phyloP scores from a whole-genome alignment of 371 early-diverging fungal species.

The Mortierella sp. region DNA sequence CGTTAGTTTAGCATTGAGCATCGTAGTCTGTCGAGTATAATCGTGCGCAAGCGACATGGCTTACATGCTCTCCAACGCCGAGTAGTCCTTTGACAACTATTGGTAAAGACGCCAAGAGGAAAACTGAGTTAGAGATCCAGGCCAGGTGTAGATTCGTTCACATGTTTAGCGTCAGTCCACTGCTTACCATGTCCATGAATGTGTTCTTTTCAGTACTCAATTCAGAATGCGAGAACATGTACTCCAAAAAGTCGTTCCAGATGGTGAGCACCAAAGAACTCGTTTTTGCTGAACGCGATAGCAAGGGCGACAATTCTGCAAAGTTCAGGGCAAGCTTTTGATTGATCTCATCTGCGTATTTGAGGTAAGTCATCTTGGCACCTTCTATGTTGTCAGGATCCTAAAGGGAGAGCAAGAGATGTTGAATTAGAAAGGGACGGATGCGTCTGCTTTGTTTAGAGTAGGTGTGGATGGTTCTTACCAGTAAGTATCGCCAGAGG shows the following conservation, averaged over 20 bases:
- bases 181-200: constrained; percentile 44
- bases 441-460: background rate
- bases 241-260: constrained; percentile 48
- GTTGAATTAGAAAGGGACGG: too few relatives aligned
- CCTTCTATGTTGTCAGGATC: constrained; percentile 14
- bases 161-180: too few relatives aligned
- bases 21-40: too few relatives aligned
- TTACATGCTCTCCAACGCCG: constrained; percentile 57
- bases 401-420: constrained; percentile 10
- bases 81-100: constrained; percentile 52
- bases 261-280: constrained; percentile 24
- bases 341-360: constrained; percentile 45
- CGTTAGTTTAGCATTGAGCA: background rate
- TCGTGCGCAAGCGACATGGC: too few relatives aligned
- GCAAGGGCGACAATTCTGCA: constrained; percentile 18
- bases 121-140: too few relatives aligned
- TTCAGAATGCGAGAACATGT: constrained; percentile 36
- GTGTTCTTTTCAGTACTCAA: constrained; percentile 12
- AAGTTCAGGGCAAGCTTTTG: constrained; percentile 33
- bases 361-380: constrained; percentile 35
- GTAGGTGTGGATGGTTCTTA: constrained; percentile 7
- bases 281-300: constrained; percentile 12
- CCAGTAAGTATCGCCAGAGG: constrained; percentile 51
- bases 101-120: background rate
- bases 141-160: too few relatives aligned